Conservation (phyloP, 2,329 filamentous ascomycete species). For the Amylocarpus encephaloides region DNA sequence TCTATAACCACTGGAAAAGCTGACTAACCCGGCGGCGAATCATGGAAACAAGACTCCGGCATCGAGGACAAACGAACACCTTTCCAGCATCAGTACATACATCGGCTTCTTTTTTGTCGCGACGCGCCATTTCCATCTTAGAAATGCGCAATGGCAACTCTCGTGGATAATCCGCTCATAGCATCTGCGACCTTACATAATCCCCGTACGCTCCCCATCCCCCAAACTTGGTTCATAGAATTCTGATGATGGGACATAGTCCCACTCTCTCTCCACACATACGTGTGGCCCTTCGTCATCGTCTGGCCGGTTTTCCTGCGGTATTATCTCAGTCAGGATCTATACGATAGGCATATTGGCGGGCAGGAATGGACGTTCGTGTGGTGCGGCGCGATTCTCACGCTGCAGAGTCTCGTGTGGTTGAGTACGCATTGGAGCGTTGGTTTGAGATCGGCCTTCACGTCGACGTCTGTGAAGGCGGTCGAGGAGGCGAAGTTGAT, state of each 20-base stretch:
- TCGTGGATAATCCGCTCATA: constrained; percentile 91
- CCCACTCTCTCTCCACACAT: constrained; percentile 72
- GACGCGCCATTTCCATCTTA: constrained; percentile 17
- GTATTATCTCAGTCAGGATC: constrained; percentile 74
- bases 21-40: not conserved
- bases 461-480: constrained; percentile 61
- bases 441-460: constrained; percentile 75
- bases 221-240: not conserved
- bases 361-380: constrained; percentile 98
- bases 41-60: not conserved
- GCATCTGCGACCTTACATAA: constrained; percentile 81
- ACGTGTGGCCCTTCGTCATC: constrained; percentile 88
- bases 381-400: constrained; percentile 83
- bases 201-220: constrained; percentile 42
- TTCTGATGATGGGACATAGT: constrained; percentile 34
- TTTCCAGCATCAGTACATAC: constrained; percentile 7
- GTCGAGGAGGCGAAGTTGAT: constrained; percentile 75
- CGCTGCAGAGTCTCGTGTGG: constrained; percentile 83
- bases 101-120: constrained; percentile 5
- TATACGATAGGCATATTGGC: constrained; percentile 86
- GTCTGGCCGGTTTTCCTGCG: constrained; percentile 89
- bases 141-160: constrained; percentile 55
- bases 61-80: not conserved
- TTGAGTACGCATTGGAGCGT: constrained; percentile 98
- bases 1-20: not conserved